Evolutionary conservation across 2,329 filamentous ascomycete species (phyloP).

Genomic region (Pseudogymnoascus sp.): DNA sequence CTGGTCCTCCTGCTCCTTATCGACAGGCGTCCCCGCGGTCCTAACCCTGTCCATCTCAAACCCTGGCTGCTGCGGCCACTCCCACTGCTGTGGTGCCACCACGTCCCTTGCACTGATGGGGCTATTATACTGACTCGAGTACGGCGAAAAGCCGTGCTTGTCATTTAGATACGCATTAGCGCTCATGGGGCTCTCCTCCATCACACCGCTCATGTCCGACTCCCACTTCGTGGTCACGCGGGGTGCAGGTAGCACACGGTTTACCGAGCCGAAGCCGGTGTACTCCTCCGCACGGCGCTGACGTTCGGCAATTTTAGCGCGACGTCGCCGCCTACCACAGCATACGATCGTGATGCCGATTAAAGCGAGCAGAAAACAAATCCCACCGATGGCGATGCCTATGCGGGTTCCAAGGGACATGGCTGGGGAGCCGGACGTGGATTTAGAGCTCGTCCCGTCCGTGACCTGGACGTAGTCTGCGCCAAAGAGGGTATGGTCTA

Average conservation of each 20-base stretch:
- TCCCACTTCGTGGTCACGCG: slow-evolving; percentile 6
- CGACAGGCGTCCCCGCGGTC: not conserved
- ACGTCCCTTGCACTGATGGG: slow-evolving; percentile 33
- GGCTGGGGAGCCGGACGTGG: slow-evolving; percentile 29
- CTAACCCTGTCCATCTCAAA: slow-evolving; percentile 12
- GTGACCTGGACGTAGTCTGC: not conserved
- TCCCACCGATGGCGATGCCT: slow-evolving; percentile 45
- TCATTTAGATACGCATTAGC: slow-evolving; percentile 29
- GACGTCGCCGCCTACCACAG: slow-evolving; percentile 47
- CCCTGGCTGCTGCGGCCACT: slow-evolving; percentile 16
- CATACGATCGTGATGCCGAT: slow-evolving; percentile 46
- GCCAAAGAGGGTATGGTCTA: not conserved
- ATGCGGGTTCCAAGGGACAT: slow-evolving; percentile 47
- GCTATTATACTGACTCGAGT: slow-evolving; percentile 50
- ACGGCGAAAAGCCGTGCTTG: slow-evolving; percentile 48
- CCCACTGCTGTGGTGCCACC: slow-evolving; percentile 15
- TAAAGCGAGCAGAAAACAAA: slow-evolving; percentile 40
- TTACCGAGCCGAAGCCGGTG: slow-evolving; percentile 31
- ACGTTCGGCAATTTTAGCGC: slow-evolving; percentile 40
- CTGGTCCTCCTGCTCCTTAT: slow-evolving; percentile 9
- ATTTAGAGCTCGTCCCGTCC: not conserved
- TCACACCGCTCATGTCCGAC: slow-evolving; percentile 5
- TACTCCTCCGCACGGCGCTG: slow-evolving; percentile 13
- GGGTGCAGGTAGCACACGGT: slow-evolving; percentile 22
- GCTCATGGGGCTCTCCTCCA: slow-evolving; percentile 25